phyloP scores from a whole-genome alignment of 805 yeast genomes.

The Zygotorulaspora florentina region DNA sequence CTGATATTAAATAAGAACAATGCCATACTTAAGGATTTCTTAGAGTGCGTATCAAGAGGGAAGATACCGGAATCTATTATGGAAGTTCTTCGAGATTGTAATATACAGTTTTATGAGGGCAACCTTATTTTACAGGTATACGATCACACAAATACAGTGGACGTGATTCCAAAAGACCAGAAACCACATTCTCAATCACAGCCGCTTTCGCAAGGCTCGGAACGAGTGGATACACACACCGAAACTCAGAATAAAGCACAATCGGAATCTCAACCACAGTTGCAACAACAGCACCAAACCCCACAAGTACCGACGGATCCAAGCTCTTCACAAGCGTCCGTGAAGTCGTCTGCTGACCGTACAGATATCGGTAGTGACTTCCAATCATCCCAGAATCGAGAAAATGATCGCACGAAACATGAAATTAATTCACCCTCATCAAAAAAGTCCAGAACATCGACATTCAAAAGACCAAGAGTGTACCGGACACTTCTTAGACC shows the following conservation, averaged over 20 bases:
- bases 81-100: slow-evolving; percentile 84
- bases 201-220: background rate
- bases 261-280: background rate
- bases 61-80: slow-evolving; percentile 85
- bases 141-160: slow-evolving; percentile 65
- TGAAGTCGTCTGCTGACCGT: background rate
- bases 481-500: slow-evolving; percentile 77
- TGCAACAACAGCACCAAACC: background rate
- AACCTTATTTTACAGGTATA: slow-evolving; percentile 80
- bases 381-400: slow-evolving; percentile 1
- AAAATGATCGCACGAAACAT: background rate
- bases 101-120: slow-evolving; percentile 82
- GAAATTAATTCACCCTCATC: slow-evolving; percentile 6
- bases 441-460: slow-evolving; percentile 14
- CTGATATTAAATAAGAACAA: slow-evolving; percentile 70
- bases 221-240: slow-evolving; percentile 3
- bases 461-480: slow-evolving; percentile 54
- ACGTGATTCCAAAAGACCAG: slow-evolving; percentile 22
- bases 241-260: background rate
- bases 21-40: slow-evolving; percentile 71
- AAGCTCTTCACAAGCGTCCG: slow-evolving; percentile 1
- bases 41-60: slow-evolving; percentile 73
- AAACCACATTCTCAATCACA: slow-evolving; percentile 4
- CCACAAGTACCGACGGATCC: background rate
- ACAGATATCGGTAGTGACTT: background rate